Evolutionary conservation across 2,329 filamentous ascomycete species (phyloP).

Genomic region (Botrytis squamosa): DNA sequence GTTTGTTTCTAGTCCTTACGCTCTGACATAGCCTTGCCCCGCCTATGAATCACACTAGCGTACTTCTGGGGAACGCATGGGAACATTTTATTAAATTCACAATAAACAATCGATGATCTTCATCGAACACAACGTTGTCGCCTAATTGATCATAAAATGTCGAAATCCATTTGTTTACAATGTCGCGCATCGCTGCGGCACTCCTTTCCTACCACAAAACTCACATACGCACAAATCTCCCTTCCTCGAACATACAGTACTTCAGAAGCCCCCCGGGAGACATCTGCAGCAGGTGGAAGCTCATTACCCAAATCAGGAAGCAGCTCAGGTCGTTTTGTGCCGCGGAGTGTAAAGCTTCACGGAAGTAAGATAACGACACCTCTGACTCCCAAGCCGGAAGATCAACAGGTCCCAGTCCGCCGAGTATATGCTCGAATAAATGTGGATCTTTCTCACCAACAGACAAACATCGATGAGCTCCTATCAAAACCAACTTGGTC

Average conservation of each 20-base stretch:
- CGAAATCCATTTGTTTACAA: constrained; percentile 24
- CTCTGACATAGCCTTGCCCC: constrained; percentile 12
- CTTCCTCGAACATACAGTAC: constrained; percentile 4
- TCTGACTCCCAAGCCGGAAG: constrained; percentile 12
- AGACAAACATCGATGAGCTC: constrained; percentile 41
- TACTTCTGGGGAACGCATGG: not conserved
- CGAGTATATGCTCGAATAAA: not conserved
- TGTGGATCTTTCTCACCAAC: constrained; percentile 11
- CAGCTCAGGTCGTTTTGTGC: not conserved
- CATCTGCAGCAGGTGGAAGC: not conserved
- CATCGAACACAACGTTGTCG: not conserved
- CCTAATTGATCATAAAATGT: not conserved
- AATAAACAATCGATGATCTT: not conserved
- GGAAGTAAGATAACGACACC: constrained; percentile 9
- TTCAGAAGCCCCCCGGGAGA: not conserved
- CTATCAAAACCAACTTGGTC: constrained; percentile 80
- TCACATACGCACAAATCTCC: not conserved
- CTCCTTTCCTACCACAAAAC: not conserved
- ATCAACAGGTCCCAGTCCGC: not conserved
- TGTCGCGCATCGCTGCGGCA: constrained; percentile 26
- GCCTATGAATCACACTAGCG: constrained; percentile 10
- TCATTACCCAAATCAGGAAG: not conserved
- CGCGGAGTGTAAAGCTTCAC: constrained; percentile 16
- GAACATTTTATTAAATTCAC: not conserved
- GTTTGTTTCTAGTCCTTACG: constrained; percentile 6